Conservation (phyloP, 345 rosid species). For the Reutealis trisperma region DNA sequence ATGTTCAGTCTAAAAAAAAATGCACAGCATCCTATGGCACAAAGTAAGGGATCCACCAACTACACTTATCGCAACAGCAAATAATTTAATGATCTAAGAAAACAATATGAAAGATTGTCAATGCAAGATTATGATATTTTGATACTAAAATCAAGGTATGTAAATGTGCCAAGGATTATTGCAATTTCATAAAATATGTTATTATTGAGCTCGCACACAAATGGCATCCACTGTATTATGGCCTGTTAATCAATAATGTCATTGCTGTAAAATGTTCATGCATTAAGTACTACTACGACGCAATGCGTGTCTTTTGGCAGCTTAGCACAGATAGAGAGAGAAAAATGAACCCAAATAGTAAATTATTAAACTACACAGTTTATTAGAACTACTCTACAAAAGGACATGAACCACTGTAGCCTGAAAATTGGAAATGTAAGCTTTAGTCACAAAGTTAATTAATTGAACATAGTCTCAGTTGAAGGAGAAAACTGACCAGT, state of each 20-base stretch:
- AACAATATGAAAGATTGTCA: not conserved
- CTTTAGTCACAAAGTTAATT: conserved; percentile 27
- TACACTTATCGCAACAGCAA: not conserved
- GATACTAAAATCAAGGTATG: too few relatives aligned
- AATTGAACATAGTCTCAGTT: conserved; percentile 17
- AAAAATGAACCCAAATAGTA: not conserved
- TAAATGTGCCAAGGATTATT: not conserved
- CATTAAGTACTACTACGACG: not conserved
- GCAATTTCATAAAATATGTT: not conserved
- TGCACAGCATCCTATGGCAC: not conserved
- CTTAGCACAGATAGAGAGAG: not conserved
- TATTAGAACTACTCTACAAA: not conserved
- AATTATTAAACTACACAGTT: not conserved
- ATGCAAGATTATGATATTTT: too few relatives aligned
- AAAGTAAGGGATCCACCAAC: not conserved
- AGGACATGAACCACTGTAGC: not conserved
- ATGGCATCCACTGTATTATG: not conserved
- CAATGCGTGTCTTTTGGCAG: not conserved
- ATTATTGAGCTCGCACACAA: too few relatives aligned
- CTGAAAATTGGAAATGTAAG: conserved; percentile 15
- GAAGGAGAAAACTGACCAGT: conserved; percentile 24
- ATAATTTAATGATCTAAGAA: not conserved
- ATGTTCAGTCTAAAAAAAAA: not conserved
- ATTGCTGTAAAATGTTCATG: not conserved
- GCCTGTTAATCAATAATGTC: not conserved